Conservation (phyloP, 805 yeast species). For the Metschnikowia lochheadii region DNA sequence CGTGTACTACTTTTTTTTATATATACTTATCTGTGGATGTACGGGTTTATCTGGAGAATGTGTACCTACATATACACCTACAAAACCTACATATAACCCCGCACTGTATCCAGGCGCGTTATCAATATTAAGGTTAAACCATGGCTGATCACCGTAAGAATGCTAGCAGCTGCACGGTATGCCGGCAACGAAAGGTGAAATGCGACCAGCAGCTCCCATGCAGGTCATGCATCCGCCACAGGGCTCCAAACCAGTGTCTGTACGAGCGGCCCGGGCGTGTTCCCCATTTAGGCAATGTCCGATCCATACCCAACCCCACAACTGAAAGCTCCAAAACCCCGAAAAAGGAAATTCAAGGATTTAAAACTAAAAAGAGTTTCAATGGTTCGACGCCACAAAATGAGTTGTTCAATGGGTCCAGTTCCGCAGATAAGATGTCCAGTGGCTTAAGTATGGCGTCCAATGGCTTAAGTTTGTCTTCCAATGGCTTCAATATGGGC, state of each 20-base stretch:
- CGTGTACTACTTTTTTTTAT: too few relatives aligned
- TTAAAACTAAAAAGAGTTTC: not conserved
- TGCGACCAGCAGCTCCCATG: constrained; percentile 17
- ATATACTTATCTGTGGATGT: too few relatives aligned
- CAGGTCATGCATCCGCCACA: constrained; percentile 14
- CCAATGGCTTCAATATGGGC: too few relatives aligned
- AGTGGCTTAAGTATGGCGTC: too few relatives aligned
- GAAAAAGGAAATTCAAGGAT: not conserved
- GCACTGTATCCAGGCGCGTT: not conserved
- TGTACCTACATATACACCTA: too few relatives aligned
- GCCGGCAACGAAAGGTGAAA: constrained; percentile 16
- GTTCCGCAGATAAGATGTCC: too few relatives aligned
- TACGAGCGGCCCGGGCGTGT: constrained; percentile 3
- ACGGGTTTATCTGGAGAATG: too few relatives aligned
- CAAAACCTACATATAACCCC: not conserved
- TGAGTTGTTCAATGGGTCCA: too few relatives aligned
- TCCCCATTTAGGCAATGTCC: not conserved
- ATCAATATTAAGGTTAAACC: not conserved
- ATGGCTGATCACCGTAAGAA: not conserved
- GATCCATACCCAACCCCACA: too few relatives aligned
- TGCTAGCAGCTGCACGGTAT: constrained; percentile 7
- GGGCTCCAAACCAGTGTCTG: constrained; percentile 10
- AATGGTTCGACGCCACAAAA: too few relatives aligned
- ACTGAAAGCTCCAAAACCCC: too few relatives aligned
- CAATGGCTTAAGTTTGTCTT: too few relatives aligned